Conservation (phyloP, 371 early-diverging fungal species). For the Lichtheimia ramosa region DNA sequence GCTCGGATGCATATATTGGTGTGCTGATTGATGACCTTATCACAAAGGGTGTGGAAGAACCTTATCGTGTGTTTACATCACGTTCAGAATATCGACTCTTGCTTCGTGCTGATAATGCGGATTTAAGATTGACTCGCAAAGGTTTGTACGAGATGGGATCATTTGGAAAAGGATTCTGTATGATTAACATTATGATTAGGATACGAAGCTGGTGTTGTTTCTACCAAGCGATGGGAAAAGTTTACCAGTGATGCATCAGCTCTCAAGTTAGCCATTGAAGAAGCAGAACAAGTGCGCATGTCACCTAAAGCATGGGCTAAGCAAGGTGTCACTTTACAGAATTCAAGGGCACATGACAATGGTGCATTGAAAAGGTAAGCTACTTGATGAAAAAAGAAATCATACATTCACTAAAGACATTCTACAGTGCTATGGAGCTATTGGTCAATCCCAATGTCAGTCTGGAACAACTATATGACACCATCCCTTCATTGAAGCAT, state of each 20-base stretch:
- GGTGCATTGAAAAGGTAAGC: constrained; percentile 56
- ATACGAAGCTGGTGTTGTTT: constrained; percentile 54
- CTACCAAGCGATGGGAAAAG: constrained; percentile 46
- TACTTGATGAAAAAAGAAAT: neutral
- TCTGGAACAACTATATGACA: constrained; percentile 41
- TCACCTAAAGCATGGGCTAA: constrained; percentile 57
- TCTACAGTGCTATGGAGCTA: constrained; percentile 54
- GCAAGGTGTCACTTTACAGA: constrained; percentile 34
- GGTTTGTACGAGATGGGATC: constrained; percentile 26
- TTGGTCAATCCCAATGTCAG: constrained; percentile 48
- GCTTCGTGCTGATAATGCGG: constrained; percentile 83
- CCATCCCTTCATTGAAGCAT: constrained; percentile 48
- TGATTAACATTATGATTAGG: constrained; percentile 21
- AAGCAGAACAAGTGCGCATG: constrained; percentile 39
- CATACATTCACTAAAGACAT: neutral
- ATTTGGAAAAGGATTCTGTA: neutral
- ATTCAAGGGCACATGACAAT: constrained; percentile 36
- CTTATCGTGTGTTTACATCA: constrained; percentile 84
- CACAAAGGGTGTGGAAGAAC: constrained; percentile 84
- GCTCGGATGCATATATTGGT: constrained; percentile 85
- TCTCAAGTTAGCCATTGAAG: constrained; percentile 37
- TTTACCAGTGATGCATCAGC: constrained; percentile 33
- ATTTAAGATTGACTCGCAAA: constrained; percentile 70
- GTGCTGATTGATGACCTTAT: constrained; percentile 85
- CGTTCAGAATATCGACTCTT: constrained; percentile 83